These are phyloP conservation scores for Pholiota adiposa DNA, from an alignment of 1,284 basidiomycete species.

Conservation along the genomic window DNA sequence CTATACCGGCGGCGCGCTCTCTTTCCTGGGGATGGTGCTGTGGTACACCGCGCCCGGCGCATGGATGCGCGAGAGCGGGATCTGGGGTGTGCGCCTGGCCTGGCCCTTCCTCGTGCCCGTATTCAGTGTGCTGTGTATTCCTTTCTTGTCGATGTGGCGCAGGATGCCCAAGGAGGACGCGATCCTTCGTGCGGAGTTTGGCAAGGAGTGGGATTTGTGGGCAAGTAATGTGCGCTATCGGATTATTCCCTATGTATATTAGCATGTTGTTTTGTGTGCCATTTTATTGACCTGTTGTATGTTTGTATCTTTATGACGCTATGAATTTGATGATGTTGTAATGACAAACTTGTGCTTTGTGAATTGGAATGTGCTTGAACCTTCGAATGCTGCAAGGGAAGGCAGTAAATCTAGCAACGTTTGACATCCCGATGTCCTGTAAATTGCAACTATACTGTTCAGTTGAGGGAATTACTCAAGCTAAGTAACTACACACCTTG, in stretches of 20 bases:
- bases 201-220: not conserved
- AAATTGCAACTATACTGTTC: too few species aligned
- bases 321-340: not conserved
- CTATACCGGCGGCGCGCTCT: not conserved
- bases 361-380: not conserved
- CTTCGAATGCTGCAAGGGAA: too few species aligned
- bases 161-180: not conserved
- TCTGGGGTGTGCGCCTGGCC: not conserved
- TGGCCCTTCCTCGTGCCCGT: not conserved
- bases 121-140: not conserved
- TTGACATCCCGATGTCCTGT: too few species aligned
- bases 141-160: not conserved
- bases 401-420: too few species aligned
- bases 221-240: not conserved
- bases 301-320: not conserved
- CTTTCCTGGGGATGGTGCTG: not conserved
- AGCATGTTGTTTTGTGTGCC: not conserved
- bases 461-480: too few species aligned
- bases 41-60: not conserved
- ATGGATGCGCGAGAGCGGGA: not conserved
- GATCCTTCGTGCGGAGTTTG: not conserved
- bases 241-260: conserved; percentile 2
- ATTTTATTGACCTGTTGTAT: not conserved
- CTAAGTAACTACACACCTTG: too few species aligned
- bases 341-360: not conserved